These are phyloP conservation scores for Bipolaris sorokiniana DNA, from an alignment of 2,329 filamentous ascomycete species.

Conservation along the genomic window DNA sequence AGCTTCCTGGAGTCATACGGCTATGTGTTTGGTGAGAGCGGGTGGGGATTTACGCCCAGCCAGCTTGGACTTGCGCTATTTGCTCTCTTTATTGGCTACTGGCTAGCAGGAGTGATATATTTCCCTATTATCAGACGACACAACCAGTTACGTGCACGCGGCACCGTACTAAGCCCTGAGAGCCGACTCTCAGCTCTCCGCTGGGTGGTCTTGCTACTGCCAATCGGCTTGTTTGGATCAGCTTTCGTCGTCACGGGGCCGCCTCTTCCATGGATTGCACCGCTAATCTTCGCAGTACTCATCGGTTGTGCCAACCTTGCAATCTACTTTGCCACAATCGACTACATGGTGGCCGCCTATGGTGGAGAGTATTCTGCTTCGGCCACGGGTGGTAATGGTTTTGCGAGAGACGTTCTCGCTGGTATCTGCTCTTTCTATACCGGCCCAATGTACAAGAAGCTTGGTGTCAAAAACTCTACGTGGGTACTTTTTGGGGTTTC, in stretches of 20 bases:
- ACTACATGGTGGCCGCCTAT: constrained; percentile 78
- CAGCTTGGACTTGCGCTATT: constrained; percentile 62
- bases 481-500: constrained; percentile 58
- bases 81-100: constrained; percentile 70
- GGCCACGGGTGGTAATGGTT: constrained; percentile 78
- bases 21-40: constrained; percentile 66
- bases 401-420: constrained; percentile 74
- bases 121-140: constrained; percentile 58
- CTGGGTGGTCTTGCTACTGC: constrained; percentile 64
- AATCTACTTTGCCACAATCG: constrained; percentile 78
- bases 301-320: constrained; percentile 74
- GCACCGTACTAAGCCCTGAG: constrained; percentile 63
- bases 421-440: constrained; percentile 68
- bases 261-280: constrained; percentile 67
- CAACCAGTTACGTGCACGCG: constrained; percentile 54
- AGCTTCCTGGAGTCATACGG: constrained; percentile 76
- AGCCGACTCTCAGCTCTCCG: constrained; percentile 69
- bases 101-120: constrained; percentile 66
- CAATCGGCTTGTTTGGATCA: constrained; percentile 73
- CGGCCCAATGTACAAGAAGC: constrained; percentile 47
- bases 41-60: constrained; percentile 65
- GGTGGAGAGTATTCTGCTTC: constrained; percentile 72
- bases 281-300: constrained; percentile 54
- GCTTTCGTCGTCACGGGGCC: constrained; percentile 65
- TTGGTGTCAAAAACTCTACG: constrained; percentile 31